Evolutionary conservation across 1,284 basidiomycete species (phyloP).

Genomic region (Xerocomus amazonicus): DNA sequence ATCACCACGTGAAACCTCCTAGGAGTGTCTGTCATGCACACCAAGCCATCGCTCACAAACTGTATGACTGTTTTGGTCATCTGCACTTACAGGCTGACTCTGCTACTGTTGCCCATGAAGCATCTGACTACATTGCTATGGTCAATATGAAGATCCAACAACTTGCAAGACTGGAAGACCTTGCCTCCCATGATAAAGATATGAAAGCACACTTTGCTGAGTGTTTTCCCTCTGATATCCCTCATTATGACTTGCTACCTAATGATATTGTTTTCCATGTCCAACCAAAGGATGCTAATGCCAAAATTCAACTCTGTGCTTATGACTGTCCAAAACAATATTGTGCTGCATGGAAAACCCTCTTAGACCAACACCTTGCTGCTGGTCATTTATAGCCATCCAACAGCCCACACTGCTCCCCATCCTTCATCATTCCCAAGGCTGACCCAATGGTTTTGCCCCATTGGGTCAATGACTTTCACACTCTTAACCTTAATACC

Average conservation of each 20-base stretch:
- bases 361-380: background rate
- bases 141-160: too few species aligned
- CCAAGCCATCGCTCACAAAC: too few species aligned
- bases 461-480: background rate
- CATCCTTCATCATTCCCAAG: background rate
- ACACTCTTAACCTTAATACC: background rate
- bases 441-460: background rate
- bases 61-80: too few species aligned
- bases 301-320: background rate
- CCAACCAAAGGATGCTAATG: background rate
- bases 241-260: background rate
- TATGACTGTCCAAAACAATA: background rate
- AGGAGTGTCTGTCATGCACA: too few species aligned
- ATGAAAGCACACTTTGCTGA: background rate
- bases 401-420: background rate
- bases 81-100: too few species aligned
- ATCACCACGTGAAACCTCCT: too few species aligned
- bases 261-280: background rate
- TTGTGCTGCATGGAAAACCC: background rate
- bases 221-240: background rate
- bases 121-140: too few species aligned
- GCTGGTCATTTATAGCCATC: background rate
- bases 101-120: too few species aligned
- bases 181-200: background rate
- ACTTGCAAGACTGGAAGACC: background rate